These are phyloP conservation scores for Zoysia japonica DNA, from an alignment of 176 grass and related monocot species.

Conservation along the genomic window DNA sequence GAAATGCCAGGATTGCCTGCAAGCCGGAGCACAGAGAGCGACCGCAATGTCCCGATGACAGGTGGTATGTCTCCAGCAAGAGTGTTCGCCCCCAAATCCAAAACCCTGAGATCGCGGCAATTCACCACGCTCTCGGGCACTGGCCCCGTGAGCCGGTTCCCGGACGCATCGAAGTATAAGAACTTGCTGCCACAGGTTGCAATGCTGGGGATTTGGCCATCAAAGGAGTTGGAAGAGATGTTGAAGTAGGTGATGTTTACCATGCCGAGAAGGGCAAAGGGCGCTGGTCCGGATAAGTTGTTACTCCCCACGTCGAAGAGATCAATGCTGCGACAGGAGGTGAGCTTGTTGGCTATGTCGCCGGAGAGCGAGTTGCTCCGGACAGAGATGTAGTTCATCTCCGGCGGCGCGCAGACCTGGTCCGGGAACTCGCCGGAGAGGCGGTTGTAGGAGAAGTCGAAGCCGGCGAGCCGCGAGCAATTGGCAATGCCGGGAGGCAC, in stretches of 20 bases:
- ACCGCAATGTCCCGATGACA: constrained; percentile 61
- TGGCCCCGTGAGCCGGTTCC: constrained; percentile 60
- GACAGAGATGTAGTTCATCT: constrained; percentile 81
- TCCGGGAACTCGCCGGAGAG: constrained; percentile 73
- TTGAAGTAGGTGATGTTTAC: constrained; percentile 95
- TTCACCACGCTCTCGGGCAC: constrained; percentile 57
- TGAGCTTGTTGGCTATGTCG: constrained; percentile 46
- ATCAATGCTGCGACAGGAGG: constrained; percentile 59
- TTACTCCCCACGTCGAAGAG: constrained; percentile 89
- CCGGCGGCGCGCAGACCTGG: constrained; percentile 65
- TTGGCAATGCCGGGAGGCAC: constrained; percentile 59
- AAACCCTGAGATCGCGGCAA: constrained; percentile 56
- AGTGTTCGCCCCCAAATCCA: constrained; percentile 80
- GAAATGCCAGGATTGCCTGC: constrained; percentile 55
- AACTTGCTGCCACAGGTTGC: constrained; percentile 58
- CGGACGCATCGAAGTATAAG: constrained; percentile 66
- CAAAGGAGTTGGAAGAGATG: constrained; percentile 81
- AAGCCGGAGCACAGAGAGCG: constrained; percentile 65
- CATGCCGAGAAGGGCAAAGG: constrained; percentile 52
- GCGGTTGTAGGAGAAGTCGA: constrained; percentile 96
- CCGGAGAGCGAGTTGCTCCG: constrained; percentile 69
- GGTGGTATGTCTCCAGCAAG: constrained; percentile 67
- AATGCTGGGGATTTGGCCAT: constrained; percentile 70
- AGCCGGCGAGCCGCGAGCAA: constrained; percentile 70
- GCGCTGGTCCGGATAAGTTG: constrained; percentile 59